Conservation (phyloP, 345 rosid genomes). For the Gossypium herbaceum region DNA sequence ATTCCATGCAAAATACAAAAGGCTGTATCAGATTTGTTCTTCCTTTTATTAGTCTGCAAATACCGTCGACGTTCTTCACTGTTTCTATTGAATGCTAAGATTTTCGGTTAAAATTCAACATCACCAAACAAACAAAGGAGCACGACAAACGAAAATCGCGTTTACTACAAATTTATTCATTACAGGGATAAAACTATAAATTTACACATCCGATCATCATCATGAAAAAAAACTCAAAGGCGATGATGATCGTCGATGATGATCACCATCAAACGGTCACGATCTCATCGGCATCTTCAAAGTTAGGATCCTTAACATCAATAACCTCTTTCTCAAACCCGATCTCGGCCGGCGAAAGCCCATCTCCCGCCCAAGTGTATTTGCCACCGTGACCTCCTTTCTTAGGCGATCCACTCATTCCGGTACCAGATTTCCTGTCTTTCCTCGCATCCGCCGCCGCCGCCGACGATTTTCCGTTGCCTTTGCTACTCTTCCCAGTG, state of each 20-base stretch:
- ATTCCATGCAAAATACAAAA: too few species aligned
- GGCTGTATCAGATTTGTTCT: too few species aligned
- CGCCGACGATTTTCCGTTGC: conserved; percentile 4
- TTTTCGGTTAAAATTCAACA: too few species aligned
- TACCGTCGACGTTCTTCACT: too few species aligned
- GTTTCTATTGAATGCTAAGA: too few species aligned
- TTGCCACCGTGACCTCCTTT: conserved; percentile 72
- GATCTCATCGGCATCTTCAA: conserved; percentile 40
- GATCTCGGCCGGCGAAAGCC: conserved; percentile 46
- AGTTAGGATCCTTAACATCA: conserved; percentile 66
- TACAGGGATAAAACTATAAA: too few species aligned
- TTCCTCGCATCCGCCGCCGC: conserved; percentile 29
- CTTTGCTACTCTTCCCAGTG: conserved; percentile 29
- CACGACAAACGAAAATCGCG: too few species aligned
- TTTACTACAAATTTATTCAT: too few species aligned
- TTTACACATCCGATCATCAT: too few species aligned
- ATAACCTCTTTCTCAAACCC: conserved; percentile 25
- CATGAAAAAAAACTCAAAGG: background rate
- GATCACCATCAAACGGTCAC: conserved; percentile 9
- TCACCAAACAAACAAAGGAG: too few species aligned
- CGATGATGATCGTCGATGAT: background rate
- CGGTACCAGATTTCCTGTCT: conserved; percentile 53
- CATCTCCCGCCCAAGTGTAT: conserved; percentile 62
- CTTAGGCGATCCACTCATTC: conserved; percentile 45
- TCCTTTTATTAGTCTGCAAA: too few species aligned